Percentiles rank a stretch among this genome's conserved stretches.
Conservation (phyloP, 768 basidiomycete genomes). For the Phanerochaete sordida region DNA sequence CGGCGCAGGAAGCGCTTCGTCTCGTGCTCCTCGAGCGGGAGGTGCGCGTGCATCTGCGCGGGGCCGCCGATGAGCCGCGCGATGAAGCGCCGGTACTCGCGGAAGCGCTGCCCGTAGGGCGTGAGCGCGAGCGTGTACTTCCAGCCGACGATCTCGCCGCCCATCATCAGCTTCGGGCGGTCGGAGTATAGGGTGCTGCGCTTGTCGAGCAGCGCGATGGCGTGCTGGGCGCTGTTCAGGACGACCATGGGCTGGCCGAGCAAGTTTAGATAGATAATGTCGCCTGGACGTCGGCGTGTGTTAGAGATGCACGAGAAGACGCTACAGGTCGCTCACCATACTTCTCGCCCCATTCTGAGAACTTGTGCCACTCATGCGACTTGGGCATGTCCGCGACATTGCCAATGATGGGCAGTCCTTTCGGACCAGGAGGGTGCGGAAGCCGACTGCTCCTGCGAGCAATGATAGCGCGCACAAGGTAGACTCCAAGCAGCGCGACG, state of each 20-base stretch:
- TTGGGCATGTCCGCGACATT: conserved; percentile 13
- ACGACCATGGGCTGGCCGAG: conserved; percentile 27
- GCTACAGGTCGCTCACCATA: conserved; percentile 12
- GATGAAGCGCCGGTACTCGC: conserved; percentile 23
- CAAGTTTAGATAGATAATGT: conserved; percentile 25
- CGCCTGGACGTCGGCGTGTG: no score
- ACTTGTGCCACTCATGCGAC: conserved; percentile 3
- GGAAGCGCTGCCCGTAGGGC: conserved; percentile 24
- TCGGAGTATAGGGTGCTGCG: conserved; percentile 28
- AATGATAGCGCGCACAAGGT: not conserved
- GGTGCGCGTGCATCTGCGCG: conserved; percentile 22
- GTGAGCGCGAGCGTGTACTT: conserved; percentile 18
- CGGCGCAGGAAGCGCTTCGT: conserved; percentile 27
- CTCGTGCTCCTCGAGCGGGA: conserved; percentile 28
- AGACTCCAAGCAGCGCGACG: not conserved
- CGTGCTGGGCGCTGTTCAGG: conserved; percentile 24
- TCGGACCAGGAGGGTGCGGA: conserved; percentile 14
- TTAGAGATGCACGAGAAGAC: no score
- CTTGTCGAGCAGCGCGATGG: conserved; percentile 28
- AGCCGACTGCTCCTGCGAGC: not conserved
- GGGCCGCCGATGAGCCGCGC: conserved; percentile 21
- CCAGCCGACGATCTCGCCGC: conserved; percentile 27
- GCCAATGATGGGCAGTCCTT: conserved; percentile 11
- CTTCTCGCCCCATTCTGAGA: conserved; percentile 4
- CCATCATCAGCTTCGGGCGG: conserved; percentile 22